Conservation (phyloP, 352 stramenopile species). For the Nothophytophthora sp. region DNA sequence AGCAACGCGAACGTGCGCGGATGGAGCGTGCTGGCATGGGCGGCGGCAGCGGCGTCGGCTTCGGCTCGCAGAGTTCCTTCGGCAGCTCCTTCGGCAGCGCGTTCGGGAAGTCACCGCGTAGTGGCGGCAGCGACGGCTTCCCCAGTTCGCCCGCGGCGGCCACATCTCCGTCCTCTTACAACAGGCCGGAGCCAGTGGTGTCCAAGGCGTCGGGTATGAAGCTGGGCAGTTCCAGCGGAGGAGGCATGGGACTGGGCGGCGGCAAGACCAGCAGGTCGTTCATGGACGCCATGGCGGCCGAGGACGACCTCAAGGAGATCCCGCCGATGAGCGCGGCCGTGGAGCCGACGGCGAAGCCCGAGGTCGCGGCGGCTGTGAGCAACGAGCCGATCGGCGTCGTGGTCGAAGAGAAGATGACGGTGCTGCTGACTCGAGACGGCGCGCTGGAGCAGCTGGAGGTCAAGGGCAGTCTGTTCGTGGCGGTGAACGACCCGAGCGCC, state of each 20-base stretch:
- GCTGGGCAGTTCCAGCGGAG: conserved; percentile 44
- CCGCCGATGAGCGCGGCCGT: conserved; percentile 78
- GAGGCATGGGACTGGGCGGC: conserved; percentile 61
- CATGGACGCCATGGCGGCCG: conserved; percentile 84
- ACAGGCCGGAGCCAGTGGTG: conserved; percentile 41
- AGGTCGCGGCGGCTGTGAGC: conserved; percentile 65
- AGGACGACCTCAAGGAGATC: conserved; percentile 87
- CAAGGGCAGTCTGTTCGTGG: conserved; percentile 87
- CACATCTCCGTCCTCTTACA: conserved; percentile 77
- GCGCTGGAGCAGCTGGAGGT: conserved; percentile 85
- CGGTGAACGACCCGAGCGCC: conserved; percentile 75
- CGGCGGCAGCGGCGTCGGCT: conserved; percentile 65
- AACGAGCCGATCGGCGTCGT: conserved; percentile 81
- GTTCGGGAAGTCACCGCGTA: conserved; percentile 71
- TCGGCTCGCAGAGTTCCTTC: conserved; percentile 75
- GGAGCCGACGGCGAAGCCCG: conserved; percentile 57
- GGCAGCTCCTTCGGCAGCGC: conserved; percentile 61
- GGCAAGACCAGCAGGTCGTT: conserved; percentile 79
- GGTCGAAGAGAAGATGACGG: conserved; percentile 89
- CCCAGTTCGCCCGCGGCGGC: conserved; percentile 29
- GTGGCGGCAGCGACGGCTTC: conserved; percentile 38
- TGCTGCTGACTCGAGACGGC: conserved; percentile 80
- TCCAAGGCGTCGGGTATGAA: conserved; percentile 76
- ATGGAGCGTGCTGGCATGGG: conserved; percentile 76
- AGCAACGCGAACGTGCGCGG: conserved; percentile 81